A percentile compares a stretch with the other conserved stretches of the same genome.
Evolutionary conservation across 371 early-diverging fungal genomes (phyloP).

Genomic region (Rhizopus delemar): DNA sequence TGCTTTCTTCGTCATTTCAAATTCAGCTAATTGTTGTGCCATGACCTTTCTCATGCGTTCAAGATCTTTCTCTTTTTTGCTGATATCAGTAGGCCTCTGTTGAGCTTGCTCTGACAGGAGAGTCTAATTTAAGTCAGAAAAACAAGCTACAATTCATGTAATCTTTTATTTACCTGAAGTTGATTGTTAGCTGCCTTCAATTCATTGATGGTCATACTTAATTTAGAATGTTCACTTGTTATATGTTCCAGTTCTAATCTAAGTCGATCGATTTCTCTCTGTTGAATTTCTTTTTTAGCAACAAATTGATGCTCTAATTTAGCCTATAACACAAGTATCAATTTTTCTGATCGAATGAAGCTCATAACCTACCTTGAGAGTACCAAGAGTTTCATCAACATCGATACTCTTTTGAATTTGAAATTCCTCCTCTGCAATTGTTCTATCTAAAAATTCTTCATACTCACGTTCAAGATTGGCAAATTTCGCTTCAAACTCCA

Average conservation of each 20-base stretch:
- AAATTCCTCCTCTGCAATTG: conserved; percentile 89
- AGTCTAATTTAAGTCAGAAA: conserved; percentile 12
- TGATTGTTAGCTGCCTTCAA: conserved; percentile 69
- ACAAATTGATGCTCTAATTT: conserved; percentile 85
- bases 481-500: conserved; percentile 74
- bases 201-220: conserved; percentile 60
- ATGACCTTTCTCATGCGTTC: conserved; percentile 84
- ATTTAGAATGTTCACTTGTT: conserved; percentile 67
- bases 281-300: conserved; percentile 72
- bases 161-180: conserved; percentile 49
- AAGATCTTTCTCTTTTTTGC: conserved; percentile 82
- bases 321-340: conserved; percentile 24
- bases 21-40: conserved; percentile 89
- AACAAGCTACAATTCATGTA: too few species aligned
- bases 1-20: conserved; percentile 94
- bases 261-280: conserved; percentile 77
- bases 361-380: conserved; percentile 57
- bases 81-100: conserved; percentile 22
- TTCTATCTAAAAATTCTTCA: conserved; percentile 89
- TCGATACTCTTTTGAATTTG: conserved; percentile 58
- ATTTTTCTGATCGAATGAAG: neutral
- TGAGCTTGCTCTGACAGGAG: conserved; percentile 29
- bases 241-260: conserved; percentile 68
- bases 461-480: conserved; percentile 83
- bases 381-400: conserved; percentile 71